Evolutionary conservation across 169 alveolate genomes (phyloP).

Genomic region (Besnoitia besnoiti): DNA sequence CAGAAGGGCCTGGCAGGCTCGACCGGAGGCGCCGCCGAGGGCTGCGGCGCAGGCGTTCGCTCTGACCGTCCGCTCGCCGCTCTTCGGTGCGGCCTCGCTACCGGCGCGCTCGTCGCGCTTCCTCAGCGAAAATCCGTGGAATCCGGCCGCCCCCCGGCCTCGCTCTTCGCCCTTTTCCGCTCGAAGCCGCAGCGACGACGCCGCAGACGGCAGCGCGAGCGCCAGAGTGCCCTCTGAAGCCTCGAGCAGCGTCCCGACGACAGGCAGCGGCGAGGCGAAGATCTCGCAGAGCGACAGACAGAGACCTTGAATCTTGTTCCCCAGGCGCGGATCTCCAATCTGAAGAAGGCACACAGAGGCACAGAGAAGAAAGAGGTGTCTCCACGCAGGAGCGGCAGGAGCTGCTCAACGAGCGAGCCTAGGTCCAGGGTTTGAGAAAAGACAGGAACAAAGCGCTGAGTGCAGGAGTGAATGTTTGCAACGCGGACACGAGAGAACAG

Average conservation of each 20-base stretch:
- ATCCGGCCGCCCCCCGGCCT: too few relatives aligned
- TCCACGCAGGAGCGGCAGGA: too few relatives aligned
- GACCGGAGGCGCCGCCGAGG: conserved; percentile 8
- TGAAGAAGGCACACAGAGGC: neutral
- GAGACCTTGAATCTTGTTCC: neutral
- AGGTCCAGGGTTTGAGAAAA: too few relatives aligned
- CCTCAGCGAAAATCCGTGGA: neutral
- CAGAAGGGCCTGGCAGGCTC: conserved; percentile 58
- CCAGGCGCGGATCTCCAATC: conserved; percentile 3
- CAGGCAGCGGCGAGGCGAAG: conserved; percentile 19
- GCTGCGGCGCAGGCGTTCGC: conserved; percentile 18
- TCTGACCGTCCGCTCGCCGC: conserved; percentile 9
- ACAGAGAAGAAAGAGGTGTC: neutral
- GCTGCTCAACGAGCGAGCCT: too few relatives aligned
- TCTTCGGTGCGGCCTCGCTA: conserved; percentile 25
- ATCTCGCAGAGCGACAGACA: neutral
- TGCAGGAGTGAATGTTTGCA: too few relatives aligned
- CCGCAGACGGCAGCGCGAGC: neutral
- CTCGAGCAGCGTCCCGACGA: neutral
- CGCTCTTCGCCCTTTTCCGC: neutral
- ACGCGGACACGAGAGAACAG: too few relatives aligned
- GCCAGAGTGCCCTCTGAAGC: neutral
- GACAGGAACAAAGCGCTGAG: too few relatives aligned
- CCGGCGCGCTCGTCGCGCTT: conserved; percentile 1
- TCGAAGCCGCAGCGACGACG: neutral